Evolutionary conservation across 2,329 filamentous ascomycete species (phyloP).

Genomic region (Blumeriella jaapii): DNA sequence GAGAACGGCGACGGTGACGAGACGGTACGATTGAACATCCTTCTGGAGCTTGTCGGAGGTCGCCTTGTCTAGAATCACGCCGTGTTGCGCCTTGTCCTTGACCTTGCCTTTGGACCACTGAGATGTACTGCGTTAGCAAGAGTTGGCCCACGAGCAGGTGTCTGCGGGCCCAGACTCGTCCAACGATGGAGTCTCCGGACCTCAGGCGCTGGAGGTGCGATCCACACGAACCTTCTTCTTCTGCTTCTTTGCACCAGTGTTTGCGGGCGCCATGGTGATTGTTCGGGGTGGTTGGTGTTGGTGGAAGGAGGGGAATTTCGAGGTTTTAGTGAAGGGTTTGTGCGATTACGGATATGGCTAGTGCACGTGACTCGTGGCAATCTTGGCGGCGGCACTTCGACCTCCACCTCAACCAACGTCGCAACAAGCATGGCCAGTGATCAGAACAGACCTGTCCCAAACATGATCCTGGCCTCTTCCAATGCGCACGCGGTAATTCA

Average conservation of each 20-base stretch:
- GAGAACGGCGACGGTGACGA: slow-evolving; percentile 95
- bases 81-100: slow-evolving; percentile 99
- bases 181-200: not conserved
- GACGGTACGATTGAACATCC: slow-evolving; percentile 99
- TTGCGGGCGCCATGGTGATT: slow-evolving; percentile 36
- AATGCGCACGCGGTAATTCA: no score
- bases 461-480: no score
- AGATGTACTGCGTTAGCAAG: slow-evolving; percentile 6
- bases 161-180: not conserved
- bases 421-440: no score
- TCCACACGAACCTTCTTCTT: slow-evolving; percentile 50
- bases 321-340: not conserved
- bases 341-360: no score
- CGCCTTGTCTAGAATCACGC: slow-evolving; percentile 96
- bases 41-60: slow-evolving; percentile 98
- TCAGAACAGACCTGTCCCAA: no score
- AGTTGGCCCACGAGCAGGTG: not conserved
- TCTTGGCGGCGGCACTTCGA: no score
- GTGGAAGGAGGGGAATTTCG: slow-evolving; percentile 1
- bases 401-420: no score
- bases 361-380: no score
- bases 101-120: slow-evolving; percentile 62
- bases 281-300: slow-evolving; percentile 1
- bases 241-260: slow-evolving; percentile 64
- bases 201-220: not conserved